phyloP scores from a whole-genome alignment of 352 stramenopile species.

The Phytophthora brassicae region DNA sequence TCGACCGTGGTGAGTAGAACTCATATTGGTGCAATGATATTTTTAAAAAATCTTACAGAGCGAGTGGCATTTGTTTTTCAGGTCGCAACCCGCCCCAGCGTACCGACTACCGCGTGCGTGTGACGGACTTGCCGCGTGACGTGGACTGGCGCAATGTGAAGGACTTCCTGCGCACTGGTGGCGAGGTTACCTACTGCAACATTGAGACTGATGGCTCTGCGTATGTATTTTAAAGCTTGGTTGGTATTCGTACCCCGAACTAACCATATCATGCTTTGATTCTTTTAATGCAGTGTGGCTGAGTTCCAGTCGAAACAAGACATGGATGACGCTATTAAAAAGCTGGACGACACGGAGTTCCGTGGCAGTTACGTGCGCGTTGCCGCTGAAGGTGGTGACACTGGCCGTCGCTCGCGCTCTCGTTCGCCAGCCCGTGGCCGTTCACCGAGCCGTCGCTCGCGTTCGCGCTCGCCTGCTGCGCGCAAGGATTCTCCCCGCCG shows the following conservation, averaged over 20 bases:
- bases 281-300: slow-evolving; percentile 45
- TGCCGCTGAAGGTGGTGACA: slow-evolving; percentile 40
- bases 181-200: slow-evolving; percentile 87
- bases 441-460: slow-evolving; percentile 63
- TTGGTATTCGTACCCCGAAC: not conserved
- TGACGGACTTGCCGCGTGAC: slow-evolving; percentile 77
- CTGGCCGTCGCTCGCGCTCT: slow-evolving; percentile 53
- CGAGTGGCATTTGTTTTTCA: no score
- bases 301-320: slow-evolving; percentile 84
- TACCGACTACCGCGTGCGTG: slow-evolving; percentile 73
- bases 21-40: no score
- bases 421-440: slow-evolving; percentile 57
- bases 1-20: slow-evolving; percentile 67
- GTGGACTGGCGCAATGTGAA: slow-evolving; percentile 88
- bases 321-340: slow-evolving; percentile 83
- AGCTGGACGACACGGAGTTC: slow-evolving; percentile 89
- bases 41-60: no score
- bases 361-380: slow-evolving; percentile 83
- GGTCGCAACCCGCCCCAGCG: slow-evolving; percentile 74
- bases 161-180: slow-evolving; percentile 81
- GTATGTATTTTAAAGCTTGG: slow-evolving; percentile 43
- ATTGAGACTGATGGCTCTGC: slow-evolving; percentile 80
- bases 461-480: slow-evolving; percentile 63
- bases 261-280: not conserved
- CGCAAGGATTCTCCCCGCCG: slow-evolving; percentile 65